Conservation (phyloP, 176 grass and related monocot species). For the Elymus sibiricus region DNA sequence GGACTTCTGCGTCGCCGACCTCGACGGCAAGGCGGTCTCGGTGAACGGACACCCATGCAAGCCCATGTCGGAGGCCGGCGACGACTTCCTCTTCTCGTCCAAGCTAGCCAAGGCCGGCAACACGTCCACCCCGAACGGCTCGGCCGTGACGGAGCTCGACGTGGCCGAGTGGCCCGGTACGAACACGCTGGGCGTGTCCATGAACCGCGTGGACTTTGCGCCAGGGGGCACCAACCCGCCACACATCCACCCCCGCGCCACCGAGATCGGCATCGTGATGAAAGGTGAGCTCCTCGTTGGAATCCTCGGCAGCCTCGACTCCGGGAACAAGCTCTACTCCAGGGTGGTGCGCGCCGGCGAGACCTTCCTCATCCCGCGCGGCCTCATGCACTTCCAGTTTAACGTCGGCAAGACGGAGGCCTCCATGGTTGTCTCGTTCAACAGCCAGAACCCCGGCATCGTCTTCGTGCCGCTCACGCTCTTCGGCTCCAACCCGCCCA, state of each 20-base stretch:
- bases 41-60: constrained; percentile 53
- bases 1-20: constrained; percentile 71
- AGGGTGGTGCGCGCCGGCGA: constrained; percentile 42
- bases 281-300: constrained; percentile 45
- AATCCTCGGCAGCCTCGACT: constrained; percentile 40
- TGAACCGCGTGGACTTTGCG: constrained; percentile 71
- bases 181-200: constrained; percentile 67
- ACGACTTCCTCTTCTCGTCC: constrained; percentile 52
- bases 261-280: constrained; percentile 41
- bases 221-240: constrained; percentile 59
- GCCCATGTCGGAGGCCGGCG: constrained; percentile 2
- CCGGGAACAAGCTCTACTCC: constrained; percentile 40
- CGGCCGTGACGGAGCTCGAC: constrained; percentile 38
- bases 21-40: not conserved
- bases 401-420: constrained; percentile 34
- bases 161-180: constrained; percentile 48
- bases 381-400: constrained; percentile 73
- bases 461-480: no score
- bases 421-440: no score
- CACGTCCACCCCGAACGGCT: constrained; percentile 37
- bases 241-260: constrained; percentile 55
- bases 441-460: no score
- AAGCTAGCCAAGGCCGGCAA: constrained; percentile 16
- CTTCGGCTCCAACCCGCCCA: no score
- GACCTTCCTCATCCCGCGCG: constrained; percentile 56